Evolutionary conservation across 768 basidiomycete species (phyloP), one percentile per base, ranked within the genome.

Genomic region (Dioszegia crocea): DNA sequence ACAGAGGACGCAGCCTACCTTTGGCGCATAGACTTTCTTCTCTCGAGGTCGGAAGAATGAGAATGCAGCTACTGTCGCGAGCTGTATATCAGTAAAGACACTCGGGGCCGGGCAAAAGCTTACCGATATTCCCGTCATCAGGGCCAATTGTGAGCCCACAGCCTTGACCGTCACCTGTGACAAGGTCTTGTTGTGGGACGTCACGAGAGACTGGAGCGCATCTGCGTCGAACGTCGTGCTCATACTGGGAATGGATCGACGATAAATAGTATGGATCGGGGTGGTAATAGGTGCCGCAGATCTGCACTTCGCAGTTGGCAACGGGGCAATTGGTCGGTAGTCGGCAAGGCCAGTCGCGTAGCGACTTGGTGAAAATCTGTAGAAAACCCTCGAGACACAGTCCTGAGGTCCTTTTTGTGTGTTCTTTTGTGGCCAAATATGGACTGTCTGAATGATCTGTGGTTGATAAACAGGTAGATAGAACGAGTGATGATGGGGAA

Each of bases 31-130:
- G 26, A 67, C 68, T 56, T 70, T 70, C 57, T 73, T 73, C 81
- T 96, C 93, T 66, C 85, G 85, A 12, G 94, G 94, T 36, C 94
- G 85, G 47, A 97, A 80, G 64, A 87, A 46, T 61, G 91, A 93
- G 80, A 98, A 98, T 3, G 70, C 76, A 19, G 77, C 53, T 21
- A 80, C 51, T 0, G 79, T 78, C 1, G 56, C 77, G 48, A 78
- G 59, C 76, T 76, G 27, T 24, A 9, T 8, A 26, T 56, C 2
- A 44, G 24, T 53, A 14, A 3, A 38, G 49, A 38, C 24, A 26
- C 12, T 3, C 3, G 14, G 8, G 26, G 1, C 17, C 4, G 9
- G 30, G 12, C 30, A 44, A 24, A 21, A 4, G 56, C 71, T 60
- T 39, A 75, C 67, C 16, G 77, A 78, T 39, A 79, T 73, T 26